These are phyloP conservation scores for Suillus occidentalis DNA, from an alignment of 768 basidiomycete species.

Conservation along the genomic window DNA sequence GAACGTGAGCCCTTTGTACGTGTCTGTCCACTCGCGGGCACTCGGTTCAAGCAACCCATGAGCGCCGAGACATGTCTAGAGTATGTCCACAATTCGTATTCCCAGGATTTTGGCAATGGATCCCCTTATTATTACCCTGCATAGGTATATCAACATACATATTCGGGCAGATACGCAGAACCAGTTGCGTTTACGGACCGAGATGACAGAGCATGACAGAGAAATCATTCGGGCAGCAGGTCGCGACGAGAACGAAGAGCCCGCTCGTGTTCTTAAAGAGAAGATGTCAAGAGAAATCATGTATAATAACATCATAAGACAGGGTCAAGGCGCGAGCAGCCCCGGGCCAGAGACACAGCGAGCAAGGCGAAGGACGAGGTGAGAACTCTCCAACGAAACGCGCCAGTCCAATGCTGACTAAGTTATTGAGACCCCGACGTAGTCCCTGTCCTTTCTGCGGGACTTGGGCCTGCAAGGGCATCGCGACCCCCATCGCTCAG, in stretches of 20 bases:
- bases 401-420: not conserved
- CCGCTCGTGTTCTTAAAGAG: not conserved
- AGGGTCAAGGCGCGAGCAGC: not conserved
- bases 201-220: conserved; percentile 20
- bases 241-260: not conserved
- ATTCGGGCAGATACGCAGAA: conserved; percentile 20
- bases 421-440: not conserved
- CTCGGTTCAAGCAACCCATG: not conserved
- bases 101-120: not conserved
- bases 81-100: not conserved
- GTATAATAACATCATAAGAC: not conserved
- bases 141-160: conserved; percentile 13
- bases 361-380: not conserved
- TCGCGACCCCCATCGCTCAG: not conserved
- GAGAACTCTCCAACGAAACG: not conserved
- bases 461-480: not conserved
- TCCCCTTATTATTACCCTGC: not conserved
- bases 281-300: not conserved
- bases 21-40: not conserved
- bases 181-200: conserved; percentile 12
- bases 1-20: not conserved
- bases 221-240: conserved; percentile 7
- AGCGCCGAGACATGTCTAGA: not conserved
- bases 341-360: not conserved
- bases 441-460: not conserved